These are phyloP conservation scores for Lactarius tabidus DNA, from an alignment of 768 basidiomycete genomes.

Conservation along the genomic window DNA sequence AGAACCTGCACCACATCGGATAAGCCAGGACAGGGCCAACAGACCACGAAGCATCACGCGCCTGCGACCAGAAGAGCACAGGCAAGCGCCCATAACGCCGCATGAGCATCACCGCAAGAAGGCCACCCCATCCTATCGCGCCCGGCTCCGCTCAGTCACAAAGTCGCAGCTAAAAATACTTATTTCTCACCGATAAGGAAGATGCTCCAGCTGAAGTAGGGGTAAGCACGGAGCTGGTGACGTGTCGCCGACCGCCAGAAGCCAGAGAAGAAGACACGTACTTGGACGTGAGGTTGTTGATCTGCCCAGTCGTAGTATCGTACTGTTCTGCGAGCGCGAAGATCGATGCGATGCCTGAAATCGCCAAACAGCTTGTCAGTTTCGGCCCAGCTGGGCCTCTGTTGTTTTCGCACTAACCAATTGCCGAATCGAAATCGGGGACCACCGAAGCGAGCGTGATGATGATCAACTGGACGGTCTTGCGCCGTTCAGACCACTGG, in stretches of 20 bases:
- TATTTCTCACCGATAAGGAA: conserved; percentile 47
- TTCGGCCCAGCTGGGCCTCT: not conserved
- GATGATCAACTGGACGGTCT: conserved; percentile 54
- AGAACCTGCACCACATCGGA: conserved; percentile 38
- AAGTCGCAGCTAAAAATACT: conserved; percentile 14
- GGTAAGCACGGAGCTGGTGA: conserved; percentile 26
- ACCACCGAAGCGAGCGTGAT: conserved; percentile 61
- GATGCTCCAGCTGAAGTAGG: conserved; percentile 52
- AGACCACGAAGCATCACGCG: conserved; percentile 26
- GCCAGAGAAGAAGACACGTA: conserved; percentile 4
- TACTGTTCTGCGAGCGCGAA: conserved; percentile 56
- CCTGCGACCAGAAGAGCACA: conserved; percentile 69
- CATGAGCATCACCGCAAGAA: conserved; percentile 63
- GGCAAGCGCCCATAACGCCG: conserved; percentile 61
- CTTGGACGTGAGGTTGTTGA: conserved; percentile 62
- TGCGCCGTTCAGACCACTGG: conserved; percentile 51
- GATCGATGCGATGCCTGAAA: conserved; percentile 53
- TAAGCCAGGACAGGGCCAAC: not conserved
- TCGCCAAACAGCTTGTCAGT: not conserved
- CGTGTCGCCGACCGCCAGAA: not conserved
- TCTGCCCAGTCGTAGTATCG: conserved; percentile 49
- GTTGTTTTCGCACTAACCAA: conserved; percentile 39
- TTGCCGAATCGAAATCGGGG: conserved; percentile 64
- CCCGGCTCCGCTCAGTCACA: not conserved
- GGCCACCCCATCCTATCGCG: conserved; percentile 50